Evolutionary conservation across 805 yeast genomes (phyloP).

Genomic region (Yarrowia sp.): DNA sequence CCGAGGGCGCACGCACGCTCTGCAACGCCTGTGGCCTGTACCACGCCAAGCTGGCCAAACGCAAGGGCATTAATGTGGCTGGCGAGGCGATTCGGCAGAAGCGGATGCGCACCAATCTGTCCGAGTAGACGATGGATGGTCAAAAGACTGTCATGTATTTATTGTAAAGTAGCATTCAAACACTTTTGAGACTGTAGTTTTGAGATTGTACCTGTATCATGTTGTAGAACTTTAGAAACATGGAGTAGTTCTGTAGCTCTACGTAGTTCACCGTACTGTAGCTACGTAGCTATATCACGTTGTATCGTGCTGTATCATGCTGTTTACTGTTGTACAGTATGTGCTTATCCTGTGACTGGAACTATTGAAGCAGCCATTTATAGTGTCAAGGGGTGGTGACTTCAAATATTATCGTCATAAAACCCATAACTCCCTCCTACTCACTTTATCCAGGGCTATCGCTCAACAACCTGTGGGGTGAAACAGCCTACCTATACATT

Average conservation of each 20-base stretch:
- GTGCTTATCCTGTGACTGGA: too few relatives aligned
- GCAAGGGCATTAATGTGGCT: constrained; percentile 54
- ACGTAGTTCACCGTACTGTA: too few relatives aligned
- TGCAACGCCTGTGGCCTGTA: constrained; percentile 84
- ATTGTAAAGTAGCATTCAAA: constrained; percentile 4
- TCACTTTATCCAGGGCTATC: too few relatives aligned
- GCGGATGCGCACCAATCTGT: constrained; percentile 2
- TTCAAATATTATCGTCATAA: too few relatives aligned
- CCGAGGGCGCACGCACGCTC: constrained; percentile 68
- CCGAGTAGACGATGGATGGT: background rate
- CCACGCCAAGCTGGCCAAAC: constrained; percentile 64
- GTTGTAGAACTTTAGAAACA: too few relatives aligned
- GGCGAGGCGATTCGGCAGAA: constrained; percentile 42
- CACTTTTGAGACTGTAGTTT: background rate
- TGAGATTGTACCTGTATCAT: too few relatives aligned
- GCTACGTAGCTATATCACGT: too few relatives aligned
- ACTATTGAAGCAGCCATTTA: background rate
- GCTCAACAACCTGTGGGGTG: background rate
- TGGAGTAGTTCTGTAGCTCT: too few relatives aligned
- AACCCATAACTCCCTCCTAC: too few relatives aligned
- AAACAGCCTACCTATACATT: background rate
- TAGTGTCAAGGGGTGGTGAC: background rate
- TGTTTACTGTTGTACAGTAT: too few relatives aligned
- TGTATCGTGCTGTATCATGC: too few relatives aligned
- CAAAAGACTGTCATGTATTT: constrained; percentile 3